Evolutionary conservation across 768 basidiomycete species (phyloP), one percentile per base, ranked within the genome.

Genomic region (Rhodocollybia butyracea): DNA sequence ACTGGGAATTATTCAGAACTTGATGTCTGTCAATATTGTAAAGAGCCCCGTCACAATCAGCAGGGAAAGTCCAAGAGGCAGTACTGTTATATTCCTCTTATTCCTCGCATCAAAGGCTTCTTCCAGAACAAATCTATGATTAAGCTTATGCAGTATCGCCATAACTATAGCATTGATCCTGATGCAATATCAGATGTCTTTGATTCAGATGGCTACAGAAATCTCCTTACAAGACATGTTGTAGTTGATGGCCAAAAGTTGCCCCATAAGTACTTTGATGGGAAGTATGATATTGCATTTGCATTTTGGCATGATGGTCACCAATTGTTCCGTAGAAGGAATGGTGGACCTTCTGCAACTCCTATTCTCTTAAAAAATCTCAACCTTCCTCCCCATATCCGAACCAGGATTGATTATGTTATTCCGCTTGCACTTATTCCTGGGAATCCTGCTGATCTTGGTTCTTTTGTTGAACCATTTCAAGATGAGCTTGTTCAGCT

Each of bases 281-380:
- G 71, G 19, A 39, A 36, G 0, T 65, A 63, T 5, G 78, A 82
- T 50, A 63, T 82, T 21, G 76, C 78, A 1, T 65, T 82, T 6
- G 72, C 68, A 0, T 53, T 80, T 1, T 73, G 71, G 3, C 69
- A 69, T 0, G 78, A 83, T 63, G 73, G 80, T 0, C 78, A 78
- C 60, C 60, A 64, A 0, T 68, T 74, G 3, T 76, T 72, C 59
- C 46, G 8, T 31, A 5, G 26, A 46, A 71, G 71, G 32, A 57
- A 64, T 1, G 62, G 67, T 3, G 58, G 58, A 1, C 58, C 59
- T 3, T 74, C 74, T 0, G 67, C 68, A 8, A 80, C 75, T 65
- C 80, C 77, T 0, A 57, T 82, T 5, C 56, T 81, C 17, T 11
- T 75, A 0, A 66, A 72, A 55, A 77, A 76, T 55, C 69, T 65